Conservation (phyloP, 495 filamentous ascomycete genomes). For the Tuber brumale region DNA sequence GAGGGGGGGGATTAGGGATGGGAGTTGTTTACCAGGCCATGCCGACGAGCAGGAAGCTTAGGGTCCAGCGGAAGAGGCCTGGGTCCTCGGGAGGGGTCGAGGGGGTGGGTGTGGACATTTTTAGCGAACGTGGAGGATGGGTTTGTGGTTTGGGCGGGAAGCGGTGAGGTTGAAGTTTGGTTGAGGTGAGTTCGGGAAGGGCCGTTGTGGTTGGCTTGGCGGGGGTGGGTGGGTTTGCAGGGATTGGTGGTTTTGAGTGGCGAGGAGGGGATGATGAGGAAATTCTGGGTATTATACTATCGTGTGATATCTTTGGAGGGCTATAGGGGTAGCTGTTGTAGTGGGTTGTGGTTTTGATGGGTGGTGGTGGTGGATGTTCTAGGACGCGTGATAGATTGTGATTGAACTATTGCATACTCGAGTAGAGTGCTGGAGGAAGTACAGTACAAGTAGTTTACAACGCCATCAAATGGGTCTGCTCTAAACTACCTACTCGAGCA, state of each 20-base stretch:
- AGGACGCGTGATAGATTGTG: neutral
- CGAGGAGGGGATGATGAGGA: neutral
- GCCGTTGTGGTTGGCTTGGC: neutral
- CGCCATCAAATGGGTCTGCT: neutral
- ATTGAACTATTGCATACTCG: neutral
- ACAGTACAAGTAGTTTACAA: no score
- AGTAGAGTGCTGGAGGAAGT: neutral
- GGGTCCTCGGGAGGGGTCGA: slow-evolving; percentile 19
- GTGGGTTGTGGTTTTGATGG: neutral
- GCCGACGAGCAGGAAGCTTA: slow-evolving; percentile 86
- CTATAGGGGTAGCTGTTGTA: neutral
- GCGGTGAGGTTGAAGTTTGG: slow-evolving; percentile 6
- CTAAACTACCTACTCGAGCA: neutral
- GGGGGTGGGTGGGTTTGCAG: neutral
- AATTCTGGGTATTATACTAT: neutral
- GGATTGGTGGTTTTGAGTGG: neutral
- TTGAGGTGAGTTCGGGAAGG: neutral
- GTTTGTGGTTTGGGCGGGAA: neutral
- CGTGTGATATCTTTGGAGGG: neutral
- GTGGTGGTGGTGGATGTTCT: no score
- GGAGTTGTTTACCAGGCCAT: slow-evolving; percentile 60
- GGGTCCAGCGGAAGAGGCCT: slow-evolving; percentile 37
- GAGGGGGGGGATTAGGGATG: no score
- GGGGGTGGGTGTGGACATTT: slow-evolving; percentile 21
- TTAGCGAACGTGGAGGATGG: neutral